Conservation (phyloP, 2,329 filamentous ascomycete species). For the Graphiopsis chlorocephala region DNA sequence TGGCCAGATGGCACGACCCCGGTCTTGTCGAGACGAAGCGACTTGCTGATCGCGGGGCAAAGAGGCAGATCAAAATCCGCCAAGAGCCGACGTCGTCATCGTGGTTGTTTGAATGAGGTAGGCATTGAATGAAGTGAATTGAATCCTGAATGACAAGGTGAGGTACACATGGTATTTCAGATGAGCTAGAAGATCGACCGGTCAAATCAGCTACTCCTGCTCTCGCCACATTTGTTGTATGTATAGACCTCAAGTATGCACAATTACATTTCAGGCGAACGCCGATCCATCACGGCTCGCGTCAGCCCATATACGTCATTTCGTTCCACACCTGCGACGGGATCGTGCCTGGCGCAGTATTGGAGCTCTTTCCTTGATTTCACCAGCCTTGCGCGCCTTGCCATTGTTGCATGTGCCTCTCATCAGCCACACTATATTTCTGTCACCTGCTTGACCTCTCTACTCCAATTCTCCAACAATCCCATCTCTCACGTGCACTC, state of each 20-base stretch:
- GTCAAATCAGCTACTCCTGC: neutral
- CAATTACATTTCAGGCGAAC: neutral
- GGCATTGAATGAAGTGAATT: neutral
- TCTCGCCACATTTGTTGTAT: neutral
- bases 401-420: slow-evolving; percentile 1
- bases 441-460: neutral
- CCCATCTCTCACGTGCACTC: neutral
- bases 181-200: neutral
- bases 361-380: slow-evolving; percentile 4
- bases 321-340: neutral
- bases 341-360: slow-evolving; percentile 1
- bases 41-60: neutral
- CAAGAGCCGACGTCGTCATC: slow-evolving; percentile 4
- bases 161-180: neutral
- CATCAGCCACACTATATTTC: neutral
- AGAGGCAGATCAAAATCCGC: neutral
- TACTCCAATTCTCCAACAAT: neutral
- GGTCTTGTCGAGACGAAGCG: neutral
- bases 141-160: neutral
- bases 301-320: slow-evolving; percentile 2
- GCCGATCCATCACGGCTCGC: neutral
- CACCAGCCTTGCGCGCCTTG: neutral
- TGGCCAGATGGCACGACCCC: neutral
- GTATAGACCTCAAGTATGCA: neutral
- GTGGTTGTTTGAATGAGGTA: neutral